phyloP scores from a whole-genome alignment of 306 rosid genomes.

The Ceratonia siliqua region DNA sequence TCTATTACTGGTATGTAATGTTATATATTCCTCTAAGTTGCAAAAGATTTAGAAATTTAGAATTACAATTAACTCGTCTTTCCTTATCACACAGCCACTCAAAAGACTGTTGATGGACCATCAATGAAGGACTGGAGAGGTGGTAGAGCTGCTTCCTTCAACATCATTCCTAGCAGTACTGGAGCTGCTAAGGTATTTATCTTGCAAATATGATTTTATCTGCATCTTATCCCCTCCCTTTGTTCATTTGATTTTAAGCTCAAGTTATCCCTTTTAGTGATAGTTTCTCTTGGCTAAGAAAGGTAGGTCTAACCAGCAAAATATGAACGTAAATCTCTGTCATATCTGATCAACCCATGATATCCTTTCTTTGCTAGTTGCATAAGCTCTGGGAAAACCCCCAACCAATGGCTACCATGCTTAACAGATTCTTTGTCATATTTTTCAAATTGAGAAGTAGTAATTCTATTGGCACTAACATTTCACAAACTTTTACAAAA shows the following conservation, averaged over 20 bases:
- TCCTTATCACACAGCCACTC: constrained; percentile 59
- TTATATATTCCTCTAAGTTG: constrained; percentile 4
- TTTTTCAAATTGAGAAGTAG: not conserved
- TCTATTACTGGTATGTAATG: constrained; percentile 59
- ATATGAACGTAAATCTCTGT: not conserved
- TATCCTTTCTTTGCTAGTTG: not conserved
- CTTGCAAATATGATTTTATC: not conserved
- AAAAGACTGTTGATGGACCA: constrained; percentile 96
- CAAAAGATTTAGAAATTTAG: not conserved
- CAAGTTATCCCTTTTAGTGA: not conserved
- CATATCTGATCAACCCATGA: not conserved
- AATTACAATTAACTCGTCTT: not conserved
- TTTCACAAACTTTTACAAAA: not conserved
- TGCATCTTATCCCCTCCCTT: not conserved
- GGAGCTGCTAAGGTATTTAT: constrained; percentile 86
- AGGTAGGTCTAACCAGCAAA: not conserved
- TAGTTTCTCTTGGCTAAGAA: not conserved
- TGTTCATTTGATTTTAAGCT: not conserved
- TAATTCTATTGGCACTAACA: not conserved
- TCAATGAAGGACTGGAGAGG: constrained; percentile 96
- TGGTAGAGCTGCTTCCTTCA: constrained; percentile 92
- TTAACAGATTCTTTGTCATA: not conserved
- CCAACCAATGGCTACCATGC: not conserved
- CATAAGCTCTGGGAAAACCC: not conserved
- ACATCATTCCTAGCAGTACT: constrained; percentile 94